These are phyloP conservation scores for Rhodotorula sp. DNA, from an alignment of 1,284 basidiomycete species.

Conservation along the genomic window DNA sequence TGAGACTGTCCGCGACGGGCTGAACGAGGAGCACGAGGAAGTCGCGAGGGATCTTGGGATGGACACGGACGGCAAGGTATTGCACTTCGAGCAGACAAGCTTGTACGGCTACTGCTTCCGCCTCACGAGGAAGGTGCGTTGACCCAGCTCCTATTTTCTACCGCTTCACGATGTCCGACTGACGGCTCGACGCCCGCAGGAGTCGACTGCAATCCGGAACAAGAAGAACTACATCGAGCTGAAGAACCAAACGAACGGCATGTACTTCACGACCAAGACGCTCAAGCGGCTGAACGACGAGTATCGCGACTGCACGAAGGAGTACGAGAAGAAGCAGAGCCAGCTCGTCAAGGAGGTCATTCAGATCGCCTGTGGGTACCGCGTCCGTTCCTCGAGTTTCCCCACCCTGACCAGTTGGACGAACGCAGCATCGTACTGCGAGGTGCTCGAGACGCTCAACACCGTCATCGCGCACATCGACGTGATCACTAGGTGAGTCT, in stretches of 20 bases:
- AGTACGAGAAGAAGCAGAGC: conserved; percentile 74
- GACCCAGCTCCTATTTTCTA: not conserved
- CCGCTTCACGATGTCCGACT: too few species aligned
- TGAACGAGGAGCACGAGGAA: conserved; percentile 77
- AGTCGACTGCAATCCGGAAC: conserved; percentile 69
- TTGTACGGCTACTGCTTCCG: conserved; percentile 92
- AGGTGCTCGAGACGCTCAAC: conserved; percentile 87
- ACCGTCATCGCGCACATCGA: conserved; percentile 85
- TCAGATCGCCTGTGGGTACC: conserved; percentile 73
- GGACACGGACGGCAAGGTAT: conserved; percentile 85
- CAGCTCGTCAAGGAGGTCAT: conserved; percentile 91
- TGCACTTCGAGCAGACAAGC: conserved; percentile 90
- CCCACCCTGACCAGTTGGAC: not conserved
- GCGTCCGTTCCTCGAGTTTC: not conserved
- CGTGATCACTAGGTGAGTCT: conserved; percentile 74
- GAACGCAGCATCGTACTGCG: conserved; percentile 64
- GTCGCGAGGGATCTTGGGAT: conserved; percentile 73
- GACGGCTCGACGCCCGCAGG: conserved; percentile 55
- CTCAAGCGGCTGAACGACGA: conserved; percentile 72
- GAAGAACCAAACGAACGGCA: conserved; percentile 68
- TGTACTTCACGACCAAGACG: conserved; percentile 83
- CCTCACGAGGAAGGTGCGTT: conserved; percentile 71
- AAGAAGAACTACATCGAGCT: conserved; percentile 74
- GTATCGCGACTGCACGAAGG: conserved; percentile 66
- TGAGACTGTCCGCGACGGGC: conserved; percentile 67